Conservation (phyloP, 108 stramenopile genomes). For the Nitzschia inconspicua region DNA sequence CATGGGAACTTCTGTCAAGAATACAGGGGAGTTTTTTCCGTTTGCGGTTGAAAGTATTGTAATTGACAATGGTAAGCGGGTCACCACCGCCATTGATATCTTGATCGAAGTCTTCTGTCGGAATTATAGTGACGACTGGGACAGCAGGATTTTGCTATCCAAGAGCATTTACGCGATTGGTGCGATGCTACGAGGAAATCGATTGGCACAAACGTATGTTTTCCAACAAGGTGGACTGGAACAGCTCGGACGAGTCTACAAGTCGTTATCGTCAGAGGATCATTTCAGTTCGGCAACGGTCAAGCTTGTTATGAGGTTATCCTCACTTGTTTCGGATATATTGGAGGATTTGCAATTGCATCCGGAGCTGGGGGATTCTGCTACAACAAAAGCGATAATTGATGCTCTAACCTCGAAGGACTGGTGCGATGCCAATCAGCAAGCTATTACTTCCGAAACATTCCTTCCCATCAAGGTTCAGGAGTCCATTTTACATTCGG, state of each 20-base stretch:
- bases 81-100: conserved; percentile 27
- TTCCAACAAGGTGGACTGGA: conserved; percentile 30
- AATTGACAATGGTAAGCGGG: not conserved
- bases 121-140: conserved; percentile 11
- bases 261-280: conserved; percentile 14
- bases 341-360: conserved; percentile 52
- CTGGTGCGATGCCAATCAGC: conserved; percentile 45
- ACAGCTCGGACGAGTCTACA: conserved; percentile 15
- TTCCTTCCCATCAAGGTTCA: conserved; percentile 20
- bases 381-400: conserved; percentile 17
- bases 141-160: conserved; percentile 14
- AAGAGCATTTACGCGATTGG: conserved; percentile 70
- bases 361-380: conserved; percentile 4
- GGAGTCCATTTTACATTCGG: conserved; percentile 40
- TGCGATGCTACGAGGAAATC: conserved; percentile 69
- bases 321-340: conserved; percentile 53
- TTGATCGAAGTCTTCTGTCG: conserved; percentile 29
- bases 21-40: conserved; percentile 75
- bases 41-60: conserved; percentile 72
- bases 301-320: conserved; percentile 48
- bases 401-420: conserved; percentile 37
- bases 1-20: conserved; percentile 92
- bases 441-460: conserved; percentile 19
- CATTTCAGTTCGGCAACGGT: conserved; percentile 25
- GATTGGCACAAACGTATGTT: conserved; percentile 52